Evolutionary conservation across 768 basidiomycete species (phyloP), one percentile per base, ranked within the genome.

Genomic region (Nevesoporus exiguus): DNA sequence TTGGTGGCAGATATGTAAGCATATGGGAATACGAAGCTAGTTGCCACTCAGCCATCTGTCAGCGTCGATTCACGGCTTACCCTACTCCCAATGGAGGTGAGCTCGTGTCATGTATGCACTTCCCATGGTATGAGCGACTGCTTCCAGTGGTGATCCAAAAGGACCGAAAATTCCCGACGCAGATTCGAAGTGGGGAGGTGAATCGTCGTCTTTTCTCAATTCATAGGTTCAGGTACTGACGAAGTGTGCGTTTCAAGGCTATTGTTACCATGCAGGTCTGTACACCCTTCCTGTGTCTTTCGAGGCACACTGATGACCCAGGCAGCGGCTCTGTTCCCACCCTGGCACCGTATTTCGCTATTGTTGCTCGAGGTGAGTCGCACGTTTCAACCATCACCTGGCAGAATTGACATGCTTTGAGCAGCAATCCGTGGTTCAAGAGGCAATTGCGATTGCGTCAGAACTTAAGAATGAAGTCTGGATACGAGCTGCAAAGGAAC

Each of bases 1-100:
- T 21, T 63, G 54, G 58, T 63, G 58, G 61, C 61, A 63, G 36
- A 56, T 63, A 0, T 58, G 62, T 64, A 37, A 37, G 48, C 2
- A 11, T 11, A 30, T 36, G 2, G 17, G n/a, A 10, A 25, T 1
- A 5, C 13, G 9, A 24, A 11, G 19, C 15, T 14, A 8, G 9
- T 47, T 9, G 7, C 1, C 0, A 3, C 40, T 56, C 13, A 60
- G 8, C 8, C 7, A 21, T 24, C 9, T 27, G 10, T 31, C 42
- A 64, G 62, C 49, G n/a, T 19, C 19, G 1, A 64, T 63, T 36
- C 62, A 63, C 19, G 62, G 62, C 25, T 13, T 63, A 19, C 40
- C 24, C 25, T 21, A 24, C 3, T 14, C 34, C 11, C 34, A 13
- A 34, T 34, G 34, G 34, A 34, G 34, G 34, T 34, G 7, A 34